Evolutionary conservation across 2,329 filamentous ascomycete species (phyloP).

Genomic region (Aureobasidium sp.): DNA sequence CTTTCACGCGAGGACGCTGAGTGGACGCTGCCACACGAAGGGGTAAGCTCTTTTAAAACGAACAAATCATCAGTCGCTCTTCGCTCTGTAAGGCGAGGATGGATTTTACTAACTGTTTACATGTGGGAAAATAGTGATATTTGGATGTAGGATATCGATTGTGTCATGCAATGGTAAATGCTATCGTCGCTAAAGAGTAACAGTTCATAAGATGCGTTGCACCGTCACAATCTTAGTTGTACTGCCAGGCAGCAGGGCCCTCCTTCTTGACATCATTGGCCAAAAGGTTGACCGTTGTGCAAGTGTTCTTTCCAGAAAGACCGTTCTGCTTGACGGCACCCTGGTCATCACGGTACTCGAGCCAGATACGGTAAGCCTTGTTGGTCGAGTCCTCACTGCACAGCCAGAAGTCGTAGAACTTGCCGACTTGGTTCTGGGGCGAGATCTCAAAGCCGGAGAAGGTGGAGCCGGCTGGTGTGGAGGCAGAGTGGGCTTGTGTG

Average conservation of each 20-base stretch:
- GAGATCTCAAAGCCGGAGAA: slow-evolving; percentile 21
- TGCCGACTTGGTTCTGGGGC: not conserved
- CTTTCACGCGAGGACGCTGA: no score
- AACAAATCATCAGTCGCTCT: no score
- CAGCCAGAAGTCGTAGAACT: slow-evolving; percentile 18
- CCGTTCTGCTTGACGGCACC: slow-evolving; percentile 19
- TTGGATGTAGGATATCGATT: not conserved
- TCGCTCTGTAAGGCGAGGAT: no score
- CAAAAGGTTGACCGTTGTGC: slow-evolving; percentile 19
- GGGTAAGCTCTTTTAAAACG: no score
- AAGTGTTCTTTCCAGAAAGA: slow-evolving; percentile 16
- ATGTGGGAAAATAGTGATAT: not conserved
- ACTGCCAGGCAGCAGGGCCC: slow-evolving; percentile 21
- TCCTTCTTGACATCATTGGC: slow-evolving; percentile 16
- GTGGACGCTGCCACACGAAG: no score
- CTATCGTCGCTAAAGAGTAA: not conserved
- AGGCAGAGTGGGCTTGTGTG: slow-evolving; percentile 23
- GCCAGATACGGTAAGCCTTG: slow-evolving; percentile 17
- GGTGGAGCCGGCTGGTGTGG: slow-evolving; percentile 21
- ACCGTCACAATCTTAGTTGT: slow-evolving; percentile 15
- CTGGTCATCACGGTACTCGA: slow-evolving; percentile 14
- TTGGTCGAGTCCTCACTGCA: slow-evolving; percentile 17
- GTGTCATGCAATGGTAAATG: not conserved
- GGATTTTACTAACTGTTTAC: no score
- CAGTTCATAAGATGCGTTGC: not conserved